These are phyloP conservation scores for Nannochloris sp. DNA, from an alignment of 139 green algal species.

Conservation along the genomic window DNA sequence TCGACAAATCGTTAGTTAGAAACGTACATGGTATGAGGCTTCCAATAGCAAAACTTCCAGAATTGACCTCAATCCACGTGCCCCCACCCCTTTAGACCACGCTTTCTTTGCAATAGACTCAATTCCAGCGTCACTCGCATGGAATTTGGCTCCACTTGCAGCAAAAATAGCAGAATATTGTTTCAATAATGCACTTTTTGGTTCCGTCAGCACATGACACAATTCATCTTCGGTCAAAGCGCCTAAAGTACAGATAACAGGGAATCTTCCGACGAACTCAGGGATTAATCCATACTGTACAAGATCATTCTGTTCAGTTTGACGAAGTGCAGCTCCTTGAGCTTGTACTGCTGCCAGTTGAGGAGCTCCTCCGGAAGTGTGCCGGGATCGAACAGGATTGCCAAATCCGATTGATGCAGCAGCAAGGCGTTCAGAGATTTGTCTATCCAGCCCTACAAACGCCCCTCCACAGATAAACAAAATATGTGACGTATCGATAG, in stretches of 20 bases:
- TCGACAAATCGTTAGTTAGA: not conserved
- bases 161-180: slow-evolving; percentile 77
- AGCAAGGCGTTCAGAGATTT: slow-evolving; percentile 55
- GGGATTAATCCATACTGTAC: slow-evolving; percentile 94
- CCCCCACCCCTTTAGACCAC: slow-evolving; percentile 67
- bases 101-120: slow-evolving; percentile 63
- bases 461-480: slow-evolving; percentile 95
- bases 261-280: slow-evolving; percentile 95
- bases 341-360: not conserved
- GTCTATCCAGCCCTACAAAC: slow-evolving; percentile 85
- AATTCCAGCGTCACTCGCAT: slow-evolving; percentile 37
- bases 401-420: slow-evolving; percentile 75
- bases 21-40: slow-evolving; percentile 61
- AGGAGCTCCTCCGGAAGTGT: no score
- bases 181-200: slow-evolving; percentile 71
- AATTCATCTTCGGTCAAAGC: slow-evolving; percentile 69
- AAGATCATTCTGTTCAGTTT: slow-evolving; percentile 77
- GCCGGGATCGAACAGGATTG: slow-evolving; percentile 44
- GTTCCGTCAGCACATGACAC: slow-evolving; percentile 71
- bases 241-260: slow-evolving; percentile 70
- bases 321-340: not conserved
- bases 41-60: slow-evolving; percentile 81
- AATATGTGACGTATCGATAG: slow-evolving; percentile 93
- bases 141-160: slow-evolving; percentile 42
- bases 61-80: slow-evolving; percentile 78